Percentiles rank a stretch among this genome's conserved stretches.
These are phyloP conservation scores for Ganoderma lucidum DNA, from an alignment of 1,284 basidiomycete species.

Conservation along the genomic window DNA sequence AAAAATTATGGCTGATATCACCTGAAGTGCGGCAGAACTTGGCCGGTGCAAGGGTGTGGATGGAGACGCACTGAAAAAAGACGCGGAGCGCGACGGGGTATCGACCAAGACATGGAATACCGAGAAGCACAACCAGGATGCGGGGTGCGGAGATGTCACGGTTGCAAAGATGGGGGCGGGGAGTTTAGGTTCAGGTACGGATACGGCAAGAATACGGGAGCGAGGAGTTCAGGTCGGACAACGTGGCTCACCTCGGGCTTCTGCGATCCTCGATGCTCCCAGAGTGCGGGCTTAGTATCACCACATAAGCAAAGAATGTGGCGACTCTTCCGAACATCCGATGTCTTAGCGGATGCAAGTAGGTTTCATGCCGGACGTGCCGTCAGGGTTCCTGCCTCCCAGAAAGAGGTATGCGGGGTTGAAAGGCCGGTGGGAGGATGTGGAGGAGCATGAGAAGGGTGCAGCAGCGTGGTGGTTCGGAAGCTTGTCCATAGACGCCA, in stretches of 20 bases:
- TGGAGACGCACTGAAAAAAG: neutral
- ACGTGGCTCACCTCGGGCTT: neutral
- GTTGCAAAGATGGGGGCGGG: neutral
- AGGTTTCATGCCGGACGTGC: neutral
- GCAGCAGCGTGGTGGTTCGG: conserved; percentile 2
- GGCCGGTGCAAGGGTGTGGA: neutral
- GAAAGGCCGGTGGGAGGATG: neutral
- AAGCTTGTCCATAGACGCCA: conserved; percentile 1
- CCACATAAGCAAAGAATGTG: neutral
- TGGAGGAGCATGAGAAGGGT: neutral
- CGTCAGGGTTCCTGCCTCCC: neutral
- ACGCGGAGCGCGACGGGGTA: neutral
- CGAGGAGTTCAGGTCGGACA: neutral
- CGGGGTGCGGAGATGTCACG: neutral
- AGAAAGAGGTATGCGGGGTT: neutral
- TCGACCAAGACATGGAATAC: neutral
- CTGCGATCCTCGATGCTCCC: neutral
- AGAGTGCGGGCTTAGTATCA: neutral
- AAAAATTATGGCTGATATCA: neutral
- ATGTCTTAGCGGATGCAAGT: neutral
- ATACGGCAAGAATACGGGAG: neutral
- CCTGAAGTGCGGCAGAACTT: neutral
- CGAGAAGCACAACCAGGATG: neutral
- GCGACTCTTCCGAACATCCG: neutral
- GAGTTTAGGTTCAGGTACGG: neutral